Base-by-base conservation (phyloP, 164 flowering plant genomes). In the Vitis cinerea region DNA sequence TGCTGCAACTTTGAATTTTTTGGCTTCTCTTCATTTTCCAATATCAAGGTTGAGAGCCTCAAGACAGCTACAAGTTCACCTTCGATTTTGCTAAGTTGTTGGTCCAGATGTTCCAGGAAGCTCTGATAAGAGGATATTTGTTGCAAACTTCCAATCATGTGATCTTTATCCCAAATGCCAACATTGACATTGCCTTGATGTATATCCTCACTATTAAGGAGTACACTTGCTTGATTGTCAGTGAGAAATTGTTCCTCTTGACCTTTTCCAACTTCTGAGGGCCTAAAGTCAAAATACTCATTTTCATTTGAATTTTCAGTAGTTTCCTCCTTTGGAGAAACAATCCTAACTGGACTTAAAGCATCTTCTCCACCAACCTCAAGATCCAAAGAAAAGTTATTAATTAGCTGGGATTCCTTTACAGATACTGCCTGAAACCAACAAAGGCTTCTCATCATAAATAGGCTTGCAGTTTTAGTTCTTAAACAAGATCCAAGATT, bases 331-430 rank as follows among this genome's bases (percentile, higher is more conserved):
- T 78, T 81, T 64, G 92, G 88, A 68, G 88, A 82, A 59, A 88
- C 75, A 48, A 89, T 83, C 54, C 79, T 84, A 78, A 93, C 79
- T 17, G 84, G 81, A 71, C 61, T 50, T 3, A 86, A 62, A 65
- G 59, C 63, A 75, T 79, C 80, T 51, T 81, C 77, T 59, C 59
- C 64, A 9, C 70, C 70, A 61, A 71, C 67, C 61, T 87, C 86
- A 65, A 81, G 72, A 74, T 88, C 92, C 67, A 62, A 65, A 65
- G 87, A 68, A 70, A 89, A 75, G 72, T 67, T 85, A 2, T 83
- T 85, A 54, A 93, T 81, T 17, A 93, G 81, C 72, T 85, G 92
- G 61, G 81, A 75, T 78, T 93, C 98, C 80, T 86, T 90, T 16
- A 81, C 47, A 53, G 94, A 87, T 64, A 90, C 87, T 63, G 89